Evolutionary conservation across 1,139 yeast genomes (phyloP).

Genomic region (Candida albicans): DNA sequence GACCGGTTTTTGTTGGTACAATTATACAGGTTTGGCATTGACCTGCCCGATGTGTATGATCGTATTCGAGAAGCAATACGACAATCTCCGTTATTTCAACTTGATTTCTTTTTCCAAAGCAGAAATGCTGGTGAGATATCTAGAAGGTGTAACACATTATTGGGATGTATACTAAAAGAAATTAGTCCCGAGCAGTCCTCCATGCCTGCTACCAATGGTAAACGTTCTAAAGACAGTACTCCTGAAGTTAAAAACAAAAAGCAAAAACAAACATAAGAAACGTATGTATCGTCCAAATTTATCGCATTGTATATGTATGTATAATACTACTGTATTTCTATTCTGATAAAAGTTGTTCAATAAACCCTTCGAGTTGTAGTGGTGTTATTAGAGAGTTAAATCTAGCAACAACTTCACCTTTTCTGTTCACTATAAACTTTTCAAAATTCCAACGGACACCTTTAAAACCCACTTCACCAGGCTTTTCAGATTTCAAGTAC

Average conservation of each 20-base stretch:
- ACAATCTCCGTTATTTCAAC: conserved; percentile 60
- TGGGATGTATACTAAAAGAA: conserved; percentile 66
- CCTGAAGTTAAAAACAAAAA: conserved; percentile 10
- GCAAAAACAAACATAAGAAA: conserved; percentile 13
- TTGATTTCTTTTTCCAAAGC: conserved; percentile 72
- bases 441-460: conserved; percentile 96
- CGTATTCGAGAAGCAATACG: conserved; percentile 60
- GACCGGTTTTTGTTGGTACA: conserved; percentile 69
- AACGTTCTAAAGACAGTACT: conserved; percentile 18
- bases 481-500: conserved; percentile 27
- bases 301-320: neutral
- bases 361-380: conserved; percentile 46
- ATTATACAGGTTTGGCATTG: conserved; percentile 65
- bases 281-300: no score
- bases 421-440: conserved; percentile 72
- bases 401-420: conserved; percentile 74
- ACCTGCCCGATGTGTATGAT: conserved; percentile 64
- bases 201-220: conserved; percentile 13
- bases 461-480: conserved; percentile 68
- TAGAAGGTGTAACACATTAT: conserved; percentile 66
- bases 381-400: conserved; percentile 74
- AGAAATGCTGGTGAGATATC: conserved; percentile 63
- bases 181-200: conserved; percentile 24
- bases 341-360: conserved; percentile 43
- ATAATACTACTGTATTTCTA: conserved; percentile 1